Evolutionary conservation across 2,329 filamentous ascomycete genomes (phyloP), one percentile per base, ranked within the genome.

Genomic region (Trichophyton schoenleinii): DNA sequence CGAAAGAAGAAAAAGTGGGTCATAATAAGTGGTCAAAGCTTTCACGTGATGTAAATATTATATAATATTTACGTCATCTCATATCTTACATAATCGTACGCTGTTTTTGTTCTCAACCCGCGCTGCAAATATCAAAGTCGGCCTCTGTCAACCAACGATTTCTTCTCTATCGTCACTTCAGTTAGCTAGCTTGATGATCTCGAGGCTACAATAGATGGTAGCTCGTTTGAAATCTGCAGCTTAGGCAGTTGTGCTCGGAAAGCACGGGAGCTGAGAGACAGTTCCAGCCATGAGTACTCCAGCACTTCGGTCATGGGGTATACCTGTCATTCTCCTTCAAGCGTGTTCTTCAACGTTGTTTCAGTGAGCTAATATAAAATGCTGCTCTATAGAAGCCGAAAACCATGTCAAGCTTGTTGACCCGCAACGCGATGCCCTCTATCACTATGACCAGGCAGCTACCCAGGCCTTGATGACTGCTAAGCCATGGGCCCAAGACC

Each of bases 391-490:
- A 95, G 92, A 96, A 81, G 83, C 94, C 71, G 89, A 95, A 73
- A 95, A 95, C 74, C 85, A 87, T 64, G 79, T 91, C 75, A 82
- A 87, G 71, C 83, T 96, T 64, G 85, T 96, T 70, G 91, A 99
- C 72, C 83, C 88, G 60, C 84, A 84, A 67, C 88, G 90, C 70
- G 94, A 99, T 75, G 90, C 90, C 53, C 89, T 99, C 68, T 99
- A 96, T 80, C 81, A 83, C 70, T 96, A 94, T 78, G 83, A 91
- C 66, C 73, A 79, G 64, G 79, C 79, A 1, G 82, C 83, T 49
- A 87, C 94, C 69, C 88, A 87, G 70, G 77, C 80, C 42, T 81
- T 88, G 66, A 81, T 80, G 64, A 76, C 81, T 9, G 78, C 81
- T 22, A 82, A 82, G 60, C 91, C 91, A 64, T 97, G 94, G 94